These are phyloP conservation scores for Reutealis trisperma DNA, from an alignment of 345 rosid species.

Conservation along the genomic window DNA sequence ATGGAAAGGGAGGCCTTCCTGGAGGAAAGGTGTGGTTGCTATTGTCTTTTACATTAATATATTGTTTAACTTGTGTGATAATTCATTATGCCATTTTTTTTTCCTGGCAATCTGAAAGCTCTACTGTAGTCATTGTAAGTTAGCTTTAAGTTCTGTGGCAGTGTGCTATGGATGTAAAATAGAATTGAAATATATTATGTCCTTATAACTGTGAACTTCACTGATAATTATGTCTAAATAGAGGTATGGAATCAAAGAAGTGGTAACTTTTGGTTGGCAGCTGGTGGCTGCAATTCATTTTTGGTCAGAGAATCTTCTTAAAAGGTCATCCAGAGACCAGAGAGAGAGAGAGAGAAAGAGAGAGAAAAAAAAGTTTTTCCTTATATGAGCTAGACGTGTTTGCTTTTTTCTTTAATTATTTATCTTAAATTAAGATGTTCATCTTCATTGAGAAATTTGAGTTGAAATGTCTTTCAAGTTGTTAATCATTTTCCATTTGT, in stretches of 20 bases:
- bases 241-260: not conserved
- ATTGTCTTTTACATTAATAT: not conserved
- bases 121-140: not conserved
- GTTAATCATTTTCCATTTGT: not conserved
- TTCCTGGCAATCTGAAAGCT: not conserved
- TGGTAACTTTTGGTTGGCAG: not conserved
- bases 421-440: not conserved
- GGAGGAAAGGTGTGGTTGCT: constrained; percentile 71
- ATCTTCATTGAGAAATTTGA: not conserved
- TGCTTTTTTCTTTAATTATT: not conserved
- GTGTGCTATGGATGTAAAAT: not conserved
- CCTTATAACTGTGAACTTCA: not conserved
- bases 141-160: not conserved
- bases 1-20: constrained; percentile 87
- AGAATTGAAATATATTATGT: not conserved
- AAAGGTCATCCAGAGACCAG: too few relatives aligned
- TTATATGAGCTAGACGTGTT: not conserved
- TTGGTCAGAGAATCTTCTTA: not conserved
- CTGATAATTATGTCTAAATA: not conserved
- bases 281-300: not conserved
- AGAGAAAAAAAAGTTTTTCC: not conserved
- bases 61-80: not conserved
- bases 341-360: too few relatives aligned
- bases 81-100: not conserved
- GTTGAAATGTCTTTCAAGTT: not conserved